These are phyloP conservation scores for Eucalyptus polyanthemos DNA, from an alignment of 345 rosid genomes.

Conservation along the genomic window DNA sequence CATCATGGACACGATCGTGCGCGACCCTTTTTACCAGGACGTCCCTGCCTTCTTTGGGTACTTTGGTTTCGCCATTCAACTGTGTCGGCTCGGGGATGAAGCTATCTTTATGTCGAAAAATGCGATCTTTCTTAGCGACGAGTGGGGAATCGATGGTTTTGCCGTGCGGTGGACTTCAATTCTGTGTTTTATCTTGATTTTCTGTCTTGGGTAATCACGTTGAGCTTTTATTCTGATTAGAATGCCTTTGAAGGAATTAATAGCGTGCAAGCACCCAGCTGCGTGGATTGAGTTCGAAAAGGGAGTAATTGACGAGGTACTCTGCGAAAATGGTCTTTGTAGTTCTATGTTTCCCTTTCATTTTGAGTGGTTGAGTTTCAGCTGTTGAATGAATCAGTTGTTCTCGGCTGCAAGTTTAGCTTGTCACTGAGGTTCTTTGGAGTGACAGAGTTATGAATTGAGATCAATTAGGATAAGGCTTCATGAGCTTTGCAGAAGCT, in stretches of 20 bases:
- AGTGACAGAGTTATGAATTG: background rate
- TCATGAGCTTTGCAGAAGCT: background rate
- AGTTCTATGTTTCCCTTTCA: background rate
- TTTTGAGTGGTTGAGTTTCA: background rate
- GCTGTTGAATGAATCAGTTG: background rate
- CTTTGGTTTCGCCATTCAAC: background rate
- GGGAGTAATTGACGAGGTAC: slow-evolving; percentile 76
- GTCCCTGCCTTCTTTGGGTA: slow-evolving; percentile 81
- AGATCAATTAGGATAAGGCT: background rate
- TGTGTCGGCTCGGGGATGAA: background rate
- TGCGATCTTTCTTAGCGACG: background rate
- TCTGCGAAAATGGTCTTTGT: background rate
- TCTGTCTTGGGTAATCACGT: background rate
- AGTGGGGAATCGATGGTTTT: background rate
- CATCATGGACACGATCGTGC: slow-evolving; percentile 95
- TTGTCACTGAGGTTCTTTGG: background rate
- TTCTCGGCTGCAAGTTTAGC: background rate
- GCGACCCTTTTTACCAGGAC: slow-evolving; percentile 86
- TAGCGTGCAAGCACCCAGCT: slow-evolving; percentile 76
- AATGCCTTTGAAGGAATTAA: slow-evolving; percentile 65
- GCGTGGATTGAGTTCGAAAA: slow-evolving; percentile 88
- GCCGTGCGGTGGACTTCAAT: background rate
- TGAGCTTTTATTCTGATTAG: slow-evolving; percentile 27
- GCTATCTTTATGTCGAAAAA: background rate
- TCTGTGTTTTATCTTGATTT: background rate